phyloP scores from a whole-genome alignment of 768 basidiomycete species.

The Tricholomella constricta region DNA sequence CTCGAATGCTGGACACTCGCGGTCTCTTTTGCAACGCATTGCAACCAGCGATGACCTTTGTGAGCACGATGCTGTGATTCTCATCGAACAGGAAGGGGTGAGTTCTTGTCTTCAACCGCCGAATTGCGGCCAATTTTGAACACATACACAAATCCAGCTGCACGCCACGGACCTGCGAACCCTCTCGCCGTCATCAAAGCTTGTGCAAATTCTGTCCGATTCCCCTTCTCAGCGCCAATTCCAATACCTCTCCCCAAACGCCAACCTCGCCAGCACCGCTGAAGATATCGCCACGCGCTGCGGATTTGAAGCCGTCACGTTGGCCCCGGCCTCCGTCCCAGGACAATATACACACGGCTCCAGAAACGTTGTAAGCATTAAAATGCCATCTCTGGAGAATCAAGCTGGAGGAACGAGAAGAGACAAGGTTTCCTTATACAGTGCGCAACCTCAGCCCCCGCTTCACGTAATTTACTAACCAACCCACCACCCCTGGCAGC shows the following conservation, averaged over 20 bases:
- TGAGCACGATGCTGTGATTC: constrained; percentile 61
- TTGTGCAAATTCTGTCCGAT: constrained; percentile 47
- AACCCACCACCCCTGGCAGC: constrained; percentile 32
- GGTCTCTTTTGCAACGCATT: constrained; percentile 46
- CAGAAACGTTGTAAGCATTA: constrained; percentile 61
- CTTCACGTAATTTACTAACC: background rate
- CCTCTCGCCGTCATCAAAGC: constrained; percentile 51
- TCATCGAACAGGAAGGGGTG: constrained; percentile 76
- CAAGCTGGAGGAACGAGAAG: constrained; percentile 44
- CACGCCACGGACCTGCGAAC: constrained; percentile 76
- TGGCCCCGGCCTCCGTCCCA: constrained; percentile 35
- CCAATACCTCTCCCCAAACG: constrained; percentile 50
- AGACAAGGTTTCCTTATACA: constrained; percentile 50
- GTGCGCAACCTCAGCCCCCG: constrained; percentile 37
- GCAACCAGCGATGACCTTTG: constrained; percentile 52
- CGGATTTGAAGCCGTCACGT: constrained; percentile 47
- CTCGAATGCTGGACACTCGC: constrained; percentile 29
- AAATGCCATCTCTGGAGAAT: constrained; percentile 52
- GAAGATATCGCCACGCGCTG: constrained; percentile 53
- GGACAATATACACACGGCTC: constrained; percentile 34
- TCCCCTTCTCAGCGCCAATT: constrained; percentile 62
- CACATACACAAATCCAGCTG: constrained; percentile 45
- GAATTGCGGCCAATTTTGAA: background rate
- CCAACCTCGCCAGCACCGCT: constrained; percentile 38
- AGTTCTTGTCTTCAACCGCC: constrained; percentile 28